Percentiles rank a stretch among this genome's conserved stretches.
phyloP scores from a whole-genome alignment of 306 rosid species.

The Senna siamea region DNA sequence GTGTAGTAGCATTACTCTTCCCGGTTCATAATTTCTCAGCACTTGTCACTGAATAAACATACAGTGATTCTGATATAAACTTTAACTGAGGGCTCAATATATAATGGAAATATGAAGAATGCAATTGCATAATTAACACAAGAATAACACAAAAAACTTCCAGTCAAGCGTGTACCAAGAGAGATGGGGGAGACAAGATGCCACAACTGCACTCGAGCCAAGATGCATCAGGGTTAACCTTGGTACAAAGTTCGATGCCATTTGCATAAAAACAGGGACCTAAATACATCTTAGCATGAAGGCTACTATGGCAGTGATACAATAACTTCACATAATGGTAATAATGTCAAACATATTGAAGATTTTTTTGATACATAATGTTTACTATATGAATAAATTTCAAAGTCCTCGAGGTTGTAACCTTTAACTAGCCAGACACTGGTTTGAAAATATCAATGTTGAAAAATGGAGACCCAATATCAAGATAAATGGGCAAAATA shows the following conservation, averaged over 20 bases:
- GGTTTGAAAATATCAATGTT: no score
- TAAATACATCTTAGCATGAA: slow-evolving; percentile 24
- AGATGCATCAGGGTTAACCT: no score
- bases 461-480: no score
- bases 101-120: not conserved
- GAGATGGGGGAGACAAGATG: no score
- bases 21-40: not conserved
- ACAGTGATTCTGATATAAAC: not conserved
- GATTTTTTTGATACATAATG: slow-evolving; percentile 31
- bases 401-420: not conserved
- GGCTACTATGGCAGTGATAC: not conserved
- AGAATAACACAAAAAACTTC: not conserved
- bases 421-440: slow-evolving; percentile 14
- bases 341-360: slow-evolving; percentile 29
- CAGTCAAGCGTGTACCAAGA: no score
- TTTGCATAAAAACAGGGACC: slow-evolving; percentile 13
- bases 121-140: not conserved
- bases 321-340: slow-evolving; percentile 37
- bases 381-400: slow-evolving; percentile 24
- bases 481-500: no score
- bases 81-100: slow-evolving; percentile 13
- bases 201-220: no score
- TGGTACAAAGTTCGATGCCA: no score
- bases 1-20: not conserved
- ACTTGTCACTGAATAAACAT: slow-evolving; percentile 12